Conservation (phyloP, 2,329 filamentous ascomycete genomes). For the Trichoderma citrinoviride region DNA sequence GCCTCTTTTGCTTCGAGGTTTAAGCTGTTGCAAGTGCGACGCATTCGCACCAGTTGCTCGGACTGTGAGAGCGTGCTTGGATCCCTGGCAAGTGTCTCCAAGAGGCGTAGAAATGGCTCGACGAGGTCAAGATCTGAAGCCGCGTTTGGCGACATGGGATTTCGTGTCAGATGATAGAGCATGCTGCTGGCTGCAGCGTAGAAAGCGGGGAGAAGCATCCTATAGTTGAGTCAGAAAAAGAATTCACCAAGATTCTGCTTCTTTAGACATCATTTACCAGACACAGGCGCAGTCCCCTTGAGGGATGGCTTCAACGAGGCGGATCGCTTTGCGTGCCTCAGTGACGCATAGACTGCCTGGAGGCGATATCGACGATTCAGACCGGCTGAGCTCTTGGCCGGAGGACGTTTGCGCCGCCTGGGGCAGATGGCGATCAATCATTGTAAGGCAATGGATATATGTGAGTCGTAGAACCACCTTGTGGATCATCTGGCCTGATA, state of each 20-base stretch:
- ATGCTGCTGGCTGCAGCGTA: constrained; percentile 7
- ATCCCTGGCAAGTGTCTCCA: constrained; percentile 5
- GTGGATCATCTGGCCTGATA: constrained; percentile 10
- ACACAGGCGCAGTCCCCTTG: constrained; percentile 10
- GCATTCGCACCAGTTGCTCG: background rate
- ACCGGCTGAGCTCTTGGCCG: background rate
- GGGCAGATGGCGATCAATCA: constrained; percentile 5
- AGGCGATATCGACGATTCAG: background rate
- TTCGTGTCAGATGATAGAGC: background rate
- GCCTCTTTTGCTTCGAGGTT: constrained; percentile 4
- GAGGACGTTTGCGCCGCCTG: background rate
- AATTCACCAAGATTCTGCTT: background rate
- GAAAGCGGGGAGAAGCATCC: constrained; percentile 14
- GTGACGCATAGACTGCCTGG: background rate
- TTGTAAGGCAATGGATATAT: constrained; percentile 10
- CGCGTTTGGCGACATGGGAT: constrained; percentile 1
- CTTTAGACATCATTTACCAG: background rate
- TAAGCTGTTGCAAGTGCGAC: background rate
- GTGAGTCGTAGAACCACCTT: constrained; percentile 10
- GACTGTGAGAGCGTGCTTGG: background rate
- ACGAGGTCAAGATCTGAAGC: background rate
- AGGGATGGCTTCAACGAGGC: constrained; percentile 1
- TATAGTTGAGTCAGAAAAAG: background rate
- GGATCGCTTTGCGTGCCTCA: constrained; percentile 4
- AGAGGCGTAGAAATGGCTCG: constrained; percentile 1